Base-by-base conservation (phyloP, 2,329 filamentous ascomycete species). In the Onygena corvina region DNA sequence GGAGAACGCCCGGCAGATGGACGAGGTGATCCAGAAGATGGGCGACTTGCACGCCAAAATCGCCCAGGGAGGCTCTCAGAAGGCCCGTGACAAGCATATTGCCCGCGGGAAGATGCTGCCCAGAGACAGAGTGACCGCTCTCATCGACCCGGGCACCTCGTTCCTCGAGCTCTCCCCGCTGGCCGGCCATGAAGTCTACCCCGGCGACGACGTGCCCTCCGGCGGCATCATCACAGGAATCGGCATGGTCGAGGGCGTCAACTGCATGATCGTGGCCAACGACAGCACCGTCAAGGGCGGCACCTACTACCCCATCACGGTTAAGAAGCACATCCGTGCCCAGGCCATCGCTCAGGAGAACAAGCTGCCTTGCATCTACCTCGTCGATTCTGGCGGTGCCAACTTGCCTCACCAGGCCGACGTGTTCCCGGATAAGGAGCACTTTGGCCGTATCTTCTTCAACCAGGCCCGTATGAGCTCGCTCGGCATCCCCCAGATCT, bases 241-340 rank as follows among this genome's bases (percentile, higher is more conserved):
- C 47, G 90, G 90, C 2, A 83, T 84, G 1, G 85, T 98, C 21
- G 84, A 92, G 63, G 90, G 90, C 11, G 87, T 94, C 21, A 83
- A 81, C 34, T 96, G 90, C 66, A 83, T 95, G 71, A 85, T 96
- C 58, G 85, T 95, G 46, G 89, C 88, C 51, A 95, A 96, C 64
- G 90, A 95, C 64, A 93, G 86, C 70, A 95, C 90, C 14, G 90
- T 96, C 61, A 98, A 96, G 70, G 90, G 90, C 47, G 90, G 90
- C 20, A 94, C 90, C 1, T 98, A 98, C 69, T 96, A 90, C 63
- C 90, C 90, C 1, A 87, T 96, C 58, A 98, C 90, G 0, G 86
- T 96, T 52, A 95, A 95, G 73, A 98, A 98, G 74, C 92, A 96
- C 66, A 73, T 96, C 12, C 80, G 90, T 54, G 90, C 90, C 3